phyloP scores from a whole-genome alignment of 495 filamentous ascomycete species.

The Neurospora terricola region DNA sequence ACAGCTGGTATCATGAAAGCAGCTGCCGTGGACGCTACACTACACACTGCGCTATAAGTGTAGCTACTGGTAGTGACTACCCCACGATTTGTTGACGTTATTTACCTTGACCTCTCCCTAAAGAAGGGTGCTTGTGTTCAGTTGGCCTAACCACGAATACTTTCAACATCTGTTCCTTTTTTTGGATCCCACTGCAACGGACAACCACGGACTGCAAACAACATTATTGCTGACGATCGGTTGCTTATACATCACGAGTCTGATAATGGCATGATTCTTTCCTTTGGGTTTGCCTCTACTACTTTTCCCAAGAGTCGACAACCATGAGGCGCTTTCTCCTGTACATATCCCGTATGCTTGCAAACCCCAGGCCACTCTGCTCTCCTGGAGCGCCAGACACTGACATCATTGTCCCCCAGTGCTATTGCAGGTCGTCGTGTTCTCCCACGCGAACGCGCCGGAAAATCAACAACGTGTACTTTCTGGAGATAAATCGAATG shows the following conservation, averaged over 20 bases:
- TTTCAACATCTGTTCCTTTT: not conserved
- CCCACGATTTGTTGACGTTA: not conserved
- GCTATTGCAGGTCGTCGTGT: conserved; percentile 36
- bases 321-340: conserved; percentile 32
- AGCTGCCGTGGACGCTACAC: not conserved
- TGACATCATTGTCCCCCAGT: conserved; percentile 19
- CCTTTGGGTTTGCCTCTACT: not conserved
- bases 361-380: not conserved
- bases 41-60: not conserved
- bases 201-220: not conserved
- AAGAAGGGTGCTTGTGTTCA: not conserved
- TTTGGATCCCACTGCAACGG: not conserved
- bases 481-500: conserved; percentile 11
- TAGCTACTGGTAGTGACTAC: not conserved
- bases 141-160: not conserved
- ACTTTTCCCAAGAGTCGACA: conserved; percentile 12
- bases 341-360: conserved; percentile 32
- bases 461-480: conserved; percentile 25
- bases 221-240: not conserved
- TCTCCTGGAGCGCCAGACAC: conserved; percentile 6
- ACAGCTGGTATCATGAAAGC: not conserved
- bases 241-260: not conserved
- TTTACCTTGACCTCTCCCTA: not conserved
- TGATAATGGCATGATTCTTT: not conserved
- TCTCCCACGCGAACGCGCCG: conserved; percentile 23